Percentiles rank a stretch among this genome's conserved stretches.
phyloP scores from a whole-genome alignment of 306 rosid species.

The Ceratonia siliqua region DNA sequence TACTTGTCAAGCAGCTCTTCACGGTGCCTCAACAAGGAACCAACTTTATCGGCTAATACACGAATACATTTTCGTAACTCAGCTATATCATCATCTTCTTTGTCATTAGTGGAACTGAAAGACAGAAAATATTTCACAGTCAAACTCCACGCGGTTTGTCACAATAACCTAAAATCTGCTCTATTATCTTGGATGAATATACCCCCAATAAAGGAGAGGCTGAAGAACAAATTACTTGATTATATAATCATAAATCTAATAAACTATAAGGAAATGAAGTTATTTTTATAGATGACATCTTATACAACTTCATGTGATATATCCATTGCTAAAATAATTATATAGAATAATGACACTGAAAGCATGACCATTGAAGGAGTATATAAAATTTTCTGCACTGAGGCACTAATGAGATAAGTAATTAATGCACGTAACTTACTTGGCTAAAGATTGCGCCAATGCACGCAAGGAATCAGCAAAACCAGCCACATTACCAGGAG shows the following conservation, averaged over 20 bases:
- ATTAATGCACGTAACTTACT: constrained; percentile 52
- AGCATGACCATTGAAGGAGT: neutral
- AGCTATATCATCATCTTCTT: constrained; percentile 77
- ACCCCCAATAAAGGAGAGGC: neutral
- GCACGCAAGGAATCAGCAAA: constrained; percentile 70
- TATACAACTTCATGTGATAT: neutral
- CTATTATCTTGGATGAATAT: neutral
- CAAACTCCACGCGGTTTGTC: neutral
- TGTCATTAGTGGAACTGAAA: constrained; percentile 77
- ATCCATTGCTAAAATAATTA: constrained; percentile 1
- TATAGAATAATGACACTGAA: neutral
- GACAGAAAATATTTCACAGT: constrained; percentile 22
- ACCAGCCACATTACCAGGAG: constrained; percentile 71
- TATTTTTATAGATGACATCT: neutral
- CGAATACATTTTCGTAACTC: constrained; percentile 81
- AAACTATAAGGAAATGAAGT: constrained; percentile 1
- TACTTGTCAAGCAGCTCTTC: constrained; percentile 81
- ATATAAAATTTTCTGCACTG: neutral
- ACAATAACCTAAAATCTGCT: constrained; percentile 21
- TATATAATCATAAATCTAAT: neutral
- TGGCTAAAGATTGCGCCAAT: constrained; percentile 85
- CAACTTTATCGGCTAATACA: constrained; percentile 72
- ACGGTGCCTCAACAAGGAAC: constrained; percentile 73
- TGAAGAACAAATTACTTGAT: neutral
- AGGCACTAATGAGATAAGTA: neutral